A percentile compares a stretch with the other conserved stretches of the same genome.
phyloP scores from a whole-genome alignment of 2,329 filamentous ascomycete genomes.

The Exophiala bonariae region DNA sequence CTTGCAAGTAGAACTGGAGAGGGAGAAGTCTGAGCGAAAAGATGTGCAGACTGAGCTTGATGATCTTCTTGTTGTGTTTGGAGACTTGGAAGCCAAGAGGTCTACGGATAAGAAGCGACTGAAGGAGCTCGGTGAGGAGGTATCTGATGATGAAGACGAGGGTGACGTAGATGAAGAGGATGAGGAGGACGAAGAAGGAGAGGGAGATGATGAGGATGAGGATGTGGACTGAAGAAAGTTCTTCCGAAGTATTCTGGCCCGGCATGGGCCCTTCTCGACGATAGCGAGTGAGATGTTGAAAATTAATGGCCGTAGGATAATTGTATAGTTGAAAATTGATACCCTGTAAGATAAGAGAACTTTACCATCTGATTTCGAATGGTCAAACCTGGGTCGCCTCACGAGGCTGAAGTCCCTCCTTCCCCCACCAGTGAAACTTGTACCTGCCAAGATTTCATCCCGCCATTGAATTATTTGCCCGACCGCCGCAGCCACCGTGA shows the following conservation, averaged over 20 bases:
- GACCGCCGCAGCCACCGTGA: no score
- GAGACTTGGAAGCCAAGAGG: constrained; percentile 75
- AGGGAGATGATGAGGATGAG: constrained; percentile 26
- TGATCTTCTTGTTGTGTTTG: constrained; percentile 78
- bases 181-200: constrained; percentile 52
- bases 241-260: no score
- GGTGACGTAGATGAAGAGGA: constrained; percentile 59
- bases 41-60: constrained; percentile 72
- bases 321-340: neutral
- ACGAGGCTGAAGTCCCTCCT: no score
- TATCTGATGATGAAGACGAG: constrained; percentile 76
- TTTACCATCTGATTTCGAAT: no score
- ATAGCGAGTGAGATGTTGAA: no score
- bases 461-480: no score
- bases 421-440: no score
- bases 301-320: no score
- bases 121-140: constrained; percentile 64
- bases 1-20: constrained; percentile 38
- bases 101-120: constrained; percentile 69
- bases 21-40: constrained; percentile 60
- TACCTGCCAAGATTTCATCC: neutral
- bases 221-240: constrained; percentile 23
- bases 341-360: constrained; percentile 2
- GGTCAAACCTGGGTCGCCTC: no score
- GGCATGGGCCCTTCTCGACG: no score